These are phyloP conservation scores for Penicillium thymicola DNA, from an alignment of 2,329 filamentous ascomycete species.

Conservation along the genomic window DNA sequence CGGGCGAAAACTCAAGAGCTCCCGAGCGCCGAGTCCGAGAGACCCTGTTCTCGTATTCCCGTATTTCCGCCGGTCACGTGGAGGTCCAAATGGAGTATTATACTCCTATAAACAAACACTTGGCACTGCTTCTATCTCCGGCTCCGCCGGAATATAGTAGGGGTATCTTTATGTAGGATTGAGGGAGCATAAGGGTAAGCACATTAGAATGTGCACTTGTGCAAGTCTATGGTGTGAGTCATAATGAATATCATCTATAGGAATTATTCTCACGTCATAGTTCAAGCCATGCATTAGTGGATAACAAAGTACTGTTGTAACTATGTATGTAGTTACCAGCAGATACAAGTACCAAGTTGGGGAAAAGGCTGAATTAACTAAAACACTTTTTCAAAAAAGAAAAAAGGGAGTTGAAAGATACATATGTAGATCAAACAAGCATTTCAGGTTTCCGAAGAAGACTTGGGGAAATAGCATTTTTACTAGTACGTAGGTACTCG, in stretches of 20 bases:
- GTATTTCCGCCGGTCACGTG: slow-evolving; percentile 17
- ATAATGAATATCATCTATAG: background rate
- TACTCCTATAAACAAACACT: slow-evolving; percentile 7
- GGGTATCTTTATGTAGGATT: background rate
- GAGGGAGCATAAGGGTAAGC: background rate
- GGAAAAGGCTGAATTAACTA: background rate
- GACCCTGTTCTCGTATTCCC: background rate
- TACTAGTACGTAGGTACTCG: background rate
- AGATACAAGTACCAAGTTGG: background rate
- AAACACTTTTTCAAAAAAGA: background rate
- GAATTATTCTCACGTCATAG: background rate
- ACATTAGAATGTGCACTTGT: background rate
- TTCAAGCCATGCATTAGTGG: background rate
- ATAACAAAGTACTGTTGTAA: background rate
- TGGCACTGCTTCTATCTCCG: background rate
- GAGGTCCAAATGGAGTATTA: slow-evolving; percentile 10
- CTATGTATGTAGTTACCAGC: too few relatives aligned
- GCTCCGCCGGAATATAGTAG: background rate
- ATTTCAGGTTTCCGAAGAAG: background rate
- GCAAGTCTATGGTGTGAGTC: background rate
- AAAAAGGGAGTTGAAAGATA: background rate
- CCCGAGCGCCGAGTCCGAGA: background rate
- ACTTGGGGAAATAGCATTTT: background rate
- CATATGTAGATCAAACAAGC: background rate
- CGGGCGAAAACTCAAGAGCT: background rate